phyloP scores from a whole-genome alignment of 352 stramenopile genomes.

The Phytopythium chamaehyphon region DNA sequence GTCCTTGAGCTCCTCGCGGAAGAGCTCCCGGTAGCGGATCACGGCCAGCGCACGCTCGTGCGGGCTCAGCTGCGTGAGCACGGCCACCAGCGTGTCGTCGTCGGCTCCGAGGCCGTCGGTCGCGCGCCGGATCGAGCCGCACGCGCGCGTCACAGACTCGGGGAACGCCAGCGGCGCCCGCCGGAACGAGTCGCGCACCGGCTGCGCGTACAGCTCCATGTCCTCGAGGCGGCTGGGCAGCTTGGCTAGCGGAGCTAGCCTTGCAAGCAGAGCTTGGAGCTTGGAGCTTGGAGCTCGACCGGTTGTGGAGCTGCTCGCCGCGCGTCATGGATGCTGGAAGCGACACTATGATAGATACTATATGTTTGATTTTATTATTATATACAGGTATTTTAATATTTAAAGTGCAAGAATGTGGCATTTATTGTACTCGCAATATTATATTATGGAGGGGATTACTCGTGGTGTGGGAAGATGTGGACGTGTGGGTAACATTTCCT shows the following conservation, averaged over 20 bases:
- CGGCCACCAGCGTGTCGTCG: conserved; percentile 51
- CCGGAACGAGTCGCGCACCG: conserved; percentile 33
- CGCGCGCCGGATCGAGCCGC: conserved; percentile 48
- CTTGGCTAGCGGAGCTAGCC: too few species aligned
- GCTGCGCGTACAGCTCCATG: conserved; percentile 39
- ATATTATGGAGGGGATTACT: neutral
- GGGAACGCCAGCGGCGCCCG: conserved; percentile 29
- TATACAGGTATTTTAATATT: too few species aligned
- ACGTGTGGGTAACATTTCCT: neutral
- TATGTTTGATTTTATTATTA: too few species aligned
- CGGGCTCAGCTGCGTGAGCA: conserved; percentile 38
- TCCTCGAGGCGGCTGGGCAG: neutral
- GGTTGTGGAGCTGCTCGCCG: too few species aligned
- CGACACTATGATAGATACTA: too few species aligned
- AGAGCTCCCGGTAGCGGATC: conserved; percentile 66
- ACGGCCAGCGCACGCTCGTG: conserved; percentile 56
- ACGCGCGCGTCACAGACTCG: conserved; percentile 47
- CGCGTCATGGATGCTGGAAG: too few species aligned
- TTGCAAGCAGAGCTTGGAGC: neutral
- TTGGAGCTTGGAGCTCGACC: neutral
- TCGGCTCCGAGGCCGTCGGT: conserved; percentile 71
- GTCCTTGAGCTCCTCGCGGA: conserved; percentile 51
- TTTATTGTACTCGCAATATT: too few species aligned
- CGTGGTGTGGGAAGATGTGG: neutral
- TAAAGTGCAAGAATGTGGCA: too few species aligned